These are phyloP conservation scores for Dendrobium catenatum DNA, from an alignment of 106 monocot genomes.

Conservation along the genomic window DNA sequence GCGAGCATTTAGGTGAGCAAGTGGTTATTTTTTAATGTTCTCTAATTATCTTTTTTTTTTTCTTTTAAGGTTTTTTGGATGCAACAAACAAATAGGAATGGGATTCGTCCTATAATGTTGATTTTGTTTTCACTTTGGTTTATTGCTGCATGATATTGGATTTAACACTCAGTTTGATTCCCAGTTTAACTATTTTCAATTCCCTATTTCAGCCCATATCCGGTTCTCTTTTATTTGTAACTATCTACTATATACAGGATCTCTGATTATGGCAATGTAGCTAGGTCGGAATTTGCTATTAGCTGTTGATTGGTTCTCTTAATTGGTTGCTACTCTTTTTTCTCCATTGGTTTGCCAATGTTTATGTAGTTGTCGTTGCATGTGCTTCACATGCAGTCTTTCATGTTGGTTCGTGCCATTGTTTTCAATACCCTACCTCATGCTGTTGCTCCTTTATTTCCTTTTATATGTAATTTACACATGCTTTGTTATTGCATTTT, in stretches of 20 bases:
- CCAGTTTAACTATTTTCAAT: background rate
- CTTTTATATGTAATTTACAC: too few relatives aligned
- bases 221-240: background rate
- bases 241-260: background rate
- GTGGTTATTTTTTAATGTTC: background rate
- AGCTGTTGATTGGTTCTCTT: background rate
- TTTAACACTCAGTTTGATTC: background rate
- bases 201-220: background rate
- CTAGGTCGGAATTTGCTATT: background rate
- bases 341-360: too few relatives aligned
- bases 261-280: background rate
- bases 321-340: too few relatives aligned
- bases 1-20: background rate
- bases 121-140: background rate
- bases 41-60: background rate
- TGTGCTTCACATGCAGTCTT: too few relatives aligned
- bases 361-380: too few relatives aligned
- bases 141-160: background rate
- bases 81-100: background rate
- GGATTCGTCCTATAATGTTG: background rate
- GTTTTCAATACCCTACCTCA: too few relatives aligned
- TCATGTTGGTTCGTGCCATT: too few relatives aligned
- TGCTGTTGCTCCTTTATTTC: too few relatives aligned
- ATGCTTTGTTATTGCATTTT: too few relatives aligned
- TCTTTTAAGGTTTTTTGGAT: background rate